These are phyloP conservation scores for Camelina laxa DNA, from an alignment of 345 rosid species.

Conservation along the genomic window DNA sequence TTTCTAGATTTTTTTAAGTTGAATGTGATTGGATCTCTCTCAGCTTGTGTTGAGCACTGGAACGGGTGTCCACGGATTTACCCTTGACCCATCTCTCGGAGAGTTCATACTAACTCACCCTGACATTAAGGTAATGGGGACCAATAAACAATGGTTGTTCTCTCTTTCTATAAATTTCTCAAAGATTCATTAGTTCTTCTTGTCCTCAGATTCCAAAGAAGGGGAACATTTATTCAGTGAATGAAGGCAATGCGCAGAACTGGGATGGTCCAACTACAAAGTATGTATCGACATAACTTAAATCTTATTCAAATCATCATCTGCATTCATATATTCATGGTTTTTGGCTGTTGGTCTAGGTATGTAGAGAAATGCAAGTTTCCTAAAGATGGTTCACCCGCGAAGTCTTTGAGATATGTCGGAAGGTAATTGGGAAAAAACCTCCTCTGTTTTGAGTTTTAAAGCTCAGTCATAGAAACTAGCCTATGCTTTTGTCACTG, in stretches of 20 bases:
- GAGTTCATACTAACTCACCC: slow-evolving; percentile 98
- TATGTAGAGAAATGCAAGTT: slow-evolving; percentile 95
- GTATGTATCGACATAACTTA: slow-evolving; percentile 46
- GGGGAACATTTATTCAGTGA: slow-evolving; percentile 95
- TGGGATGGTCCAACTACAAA: slow-evolving; percentile 96
- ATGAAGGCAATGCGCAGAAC: slow-evolving; percentile 97
- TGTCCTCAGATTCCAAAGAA: slow-evolving; percentile 76
- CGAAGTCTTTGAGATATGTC: slow-evolving; percentile 89
- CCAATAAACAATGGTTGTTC: not conserved
- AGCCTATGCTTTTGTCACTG: not conserved
- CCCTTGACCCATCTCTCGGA: slow-evolving; percentile 98
- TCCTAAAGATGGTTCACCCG: slow-evolving; percentile 82
- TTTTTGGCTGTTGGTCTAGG: slow-evolving; percentile 45
- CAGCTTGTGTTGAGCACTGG: slow-evolving; percentile 97
- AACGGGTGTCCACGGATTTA: slow-evolving; percentile 88
- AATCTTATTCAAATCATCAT: not conserved
- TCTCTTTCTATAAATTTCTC: slow-evolving; percentile 10
- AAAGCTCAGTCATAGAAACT: not conserved
- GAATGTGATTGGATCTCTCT: slow-evolving; percentile 26
- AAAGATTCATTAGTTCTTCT: slow-evolving; percentile 13
- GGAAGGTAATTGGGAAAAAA: slow-evolving; percentile 68
- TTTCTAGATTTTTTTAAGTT: not conserved
- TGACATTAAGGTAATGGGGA: slow-evolving; percentile 70
- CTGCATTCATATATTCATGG: not conserved
- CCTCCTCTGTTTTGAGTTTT: slow-evolving; percentile 7